Evolutionary conservation across 2,329 filamentous ascomycete genomes (phyloP).

Genomic region (Escovopsis sp.): DNA sequence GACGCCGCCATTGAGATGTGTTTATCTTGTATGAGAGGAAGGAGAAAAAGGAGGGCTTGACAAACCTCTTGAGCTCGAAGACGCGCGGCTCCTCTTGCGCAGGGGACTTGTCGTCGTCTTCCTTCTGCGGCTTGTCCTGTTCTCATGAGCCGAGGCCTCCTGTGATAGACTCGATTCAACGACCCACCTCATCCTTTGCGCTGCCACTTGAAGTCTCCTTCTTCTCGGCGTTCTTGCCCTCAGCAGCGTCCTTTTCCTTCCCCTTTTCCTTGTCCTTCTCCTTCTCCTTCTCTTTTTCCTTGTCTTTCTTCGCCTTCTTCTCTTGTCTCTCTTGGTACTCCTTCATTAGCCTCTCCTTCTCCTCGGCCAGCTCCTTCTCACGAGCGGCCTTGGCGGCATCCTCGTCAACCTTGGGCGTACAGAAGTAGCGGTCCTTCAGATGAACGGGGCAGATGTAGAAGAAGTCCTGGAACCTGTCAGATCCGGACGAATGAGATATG

Average conservation of each 20-base stretch:
- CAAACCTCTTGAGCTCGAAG: slow-evolving; percentile 69
- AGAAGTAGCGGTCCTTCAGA: slow-evolving; percentile 71
- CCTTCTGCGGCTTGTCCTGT: slow-evolving; percentile 7
- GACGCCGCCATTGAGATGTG: background rate
- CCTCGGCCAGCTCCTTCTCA: slow-evolving; percentile 49
- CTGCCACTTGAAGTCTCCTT: slow-evolving; percentile 4
- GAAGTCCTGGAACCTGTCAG: slow-evolving; percentile 43
- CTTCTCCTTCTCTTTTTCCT: slow-evolving; percentile 31
- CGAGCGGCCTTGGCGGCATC: slow-evolving; percentile 46
- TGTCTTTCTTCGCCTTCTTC: slow-evolving; percentile 53
- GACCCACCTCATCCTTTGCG: slow-evolving; percentile 19
- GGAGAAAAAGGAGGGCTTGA: background rate
- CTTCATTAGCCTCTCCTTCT: slow-evolving; percentile 51
- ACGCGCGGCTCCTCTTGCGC: slow-evolving; percentile 59
- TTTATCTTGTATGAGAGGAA: background rate
- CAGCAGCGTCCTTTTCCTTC: slow-evolving; percentile 23
- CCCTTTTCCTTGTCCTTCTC: slow-evolving; percentile 31
- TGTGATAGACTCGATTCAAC: slow-evolving; percentile 10
- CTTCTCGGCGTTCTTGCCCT: slow-evolving; percentile 20
- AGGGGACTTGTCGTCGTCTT: slow-evolving; percentile 10
- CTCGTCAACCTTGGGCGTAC: slow-evolving; percentile 56
- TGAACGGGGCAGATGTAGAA: slow-evolving; percentile 84
- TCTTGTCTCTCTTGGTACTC: slow-evolving; percentile 64
- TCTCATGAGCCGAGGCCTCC: slow-evolving; percentile 8
- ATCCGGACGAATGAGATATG: background rate